Evolutionary conservation across 805 yeast species (phyloP).

Genomic region (Maudiozyma bulderi): DNA sequence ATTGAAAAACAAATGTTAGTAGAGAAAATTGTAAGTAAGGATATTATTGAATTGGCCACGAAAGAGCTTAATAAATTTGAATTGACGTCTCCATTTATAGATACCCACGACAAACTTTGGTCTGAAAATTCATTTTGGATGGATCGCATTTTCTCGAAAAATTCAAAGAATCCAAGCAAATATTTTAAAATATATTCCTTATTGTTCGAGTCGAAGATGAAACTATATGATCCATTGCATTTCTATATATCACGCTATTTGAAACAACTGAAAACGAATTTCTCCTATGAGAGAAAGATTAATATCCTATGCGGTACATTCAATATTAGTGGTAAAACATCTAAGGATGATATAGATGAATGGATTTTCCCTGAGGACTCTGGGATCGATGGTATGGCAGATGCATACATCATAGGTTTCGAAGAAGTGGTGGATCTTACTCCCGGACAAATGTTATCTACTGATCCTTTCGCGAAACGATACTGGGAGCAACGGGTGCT

Average conservation of each 20-base stretch:
- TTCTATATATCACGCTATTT: constrained; percentile 71
- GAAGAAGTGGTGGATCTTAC: constrained; percentile 84
- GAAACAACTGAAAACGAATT: constrained; percentile 39
- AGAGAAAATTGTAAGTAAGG: constrained; percentile 56
- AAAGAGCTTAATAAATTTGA: constrained; percentile 34
- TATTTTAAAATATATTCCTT: constrained; percentile 22
- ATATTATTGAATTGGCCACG: constrained; percentile 41
- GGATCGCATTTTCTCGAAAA: constrained; percentile 57
- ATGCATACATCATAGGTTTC: constrained; percentile 71
- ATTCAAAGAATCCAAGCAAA: constrained; percentile 24
- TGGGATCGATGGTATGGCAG: constrained; percentile 36
- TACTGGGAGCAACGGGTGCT: constrained; percentile 61
- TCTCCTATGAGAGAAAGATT: constrained; percentile 51
- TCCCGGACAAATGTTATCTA: constrained; percentile 72
- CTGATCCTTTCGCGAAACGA: constrained; percentile 51
- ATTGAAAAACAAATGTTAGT: constrained; percentile 80
- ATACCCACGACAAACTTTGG: constrained; percentile 75
- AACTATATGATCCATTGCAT: constrained; percentile 79
- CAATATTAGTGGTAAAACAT: constrained; percentile 67
- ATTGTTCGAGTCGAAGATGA: constrained; percentile 36
- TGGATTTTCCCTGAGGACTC: constrained; percentile 68
- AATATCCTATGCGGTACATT: constrained; percentile 74
- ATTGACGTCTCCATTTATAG: constrained; percentile 40
- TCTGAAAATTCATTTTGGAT: constrained; percentile 87
- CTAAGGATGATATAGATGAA: constrained; percentile 47